These are phyloP conservation scores for Didymellaceae sp. DNA, from an alignment of 2,329 filamentous ascomycete genomes.

Conservation along the genomic window DNA sequence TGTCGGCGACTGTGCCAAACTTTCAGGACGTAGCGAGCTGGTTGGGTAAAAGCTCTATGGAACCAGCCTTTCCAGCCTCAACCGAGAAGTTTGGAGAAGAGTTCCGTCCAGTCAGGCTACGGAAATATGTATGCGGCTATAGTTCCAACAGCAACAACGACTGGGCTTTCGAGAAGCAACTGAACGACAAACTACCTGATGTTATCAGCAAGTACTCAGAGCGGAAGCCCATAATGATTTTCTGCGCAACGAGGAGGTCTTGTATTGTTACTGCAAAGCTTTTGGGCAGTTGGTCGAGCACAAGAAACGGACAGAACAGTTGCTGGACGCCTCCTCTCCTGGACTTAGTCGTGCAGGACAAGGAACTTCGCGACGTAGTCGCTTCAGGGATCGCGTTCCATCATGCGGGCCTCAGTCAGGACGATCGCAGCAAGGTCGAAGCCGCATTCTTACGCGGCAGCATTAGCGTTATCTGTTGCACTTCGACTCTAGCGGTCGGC, in stretches of 20 bases:
- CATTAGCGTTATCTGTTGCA: constrained; percentile 84
- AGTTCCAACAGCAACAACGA: constrained; percentile 67
- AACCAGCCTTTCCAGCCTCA: constrained; percentile 67
- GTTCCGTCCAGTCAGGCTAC: constrained; percentile 77
- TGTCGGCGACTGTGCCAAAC: constrained; percentile 86
- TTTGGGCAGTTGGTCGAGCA: constrained; percentile 70
- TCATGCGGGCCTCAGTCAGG: constrained; percentile 73
- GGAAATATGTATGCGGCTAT: constrained; percentile 79
- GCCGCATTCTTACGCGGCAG: constrained; percentile 71
- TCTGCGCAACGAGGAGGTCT: constrained; percentile 79
- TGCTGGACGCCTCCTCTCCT: constrained; percentile 68
- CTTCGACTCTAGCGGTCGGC: constrained; percentile 82
- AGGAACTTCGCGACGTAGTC: constrained; percentile 64
- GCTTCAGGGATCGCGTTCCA: constrained; percentile 77
- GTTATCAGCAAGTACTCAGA: constrained; percentile 71
- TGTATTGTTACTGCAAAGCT: constrained; percentile 71
- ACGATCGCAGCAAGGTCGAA: constrained; percentile 72
- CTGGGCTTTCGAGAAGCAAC: constrained; percentile 75
- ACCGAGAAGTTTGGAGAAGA: constrained; percentile 78
- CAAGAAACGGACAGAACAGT: constrained; percentile 58
- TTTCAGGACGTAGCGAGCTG: constrained; percentile 79
- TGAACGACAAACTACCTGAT: constrained; percentile 69
- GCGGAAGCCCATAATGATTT: constrained; percentile 80
- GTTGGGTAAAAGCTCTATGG: constrained; percentile 71
- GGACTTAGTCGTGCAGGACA: constrained; percentile 60